Evolutionary conservation across 768 basidiomycete species (phyloP).

Genomic region (Termitomyces titanicus): DNA sequence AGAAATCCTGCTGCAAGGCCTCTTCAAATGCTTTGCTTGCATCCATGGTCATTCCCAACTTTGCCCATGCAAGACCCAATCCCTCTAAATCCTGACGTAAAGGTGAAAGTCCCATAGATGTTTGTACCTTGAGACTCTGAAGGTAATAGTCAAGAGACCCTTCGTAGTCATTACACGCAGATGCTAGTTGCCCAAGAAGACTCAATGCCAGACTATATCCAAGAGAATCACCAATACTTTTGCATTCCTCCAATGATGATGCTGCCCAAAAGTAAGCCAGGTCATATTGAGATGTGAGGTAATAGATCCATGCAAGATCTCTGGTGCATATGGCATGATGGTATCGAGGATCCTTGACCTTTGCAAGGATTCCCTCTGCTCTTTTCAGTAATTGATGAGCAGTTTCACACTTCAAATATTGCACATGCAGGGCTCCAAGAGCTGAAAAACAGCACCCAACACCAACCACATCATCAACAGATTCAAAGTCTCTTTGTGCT

Average conservation of each 20-base stretch:
- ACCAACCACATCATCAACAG: not conserved
- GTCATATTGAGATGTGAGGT: not conserved
- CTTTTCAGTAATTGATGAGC: not conserved
- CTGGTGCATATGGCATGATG: not conserved
- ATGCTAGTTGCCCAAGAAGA: not conserved
- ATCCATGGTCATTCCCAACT: not conserved
- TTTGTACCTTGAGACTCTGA: not conserved
- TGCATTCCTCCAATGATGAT: not conserved
- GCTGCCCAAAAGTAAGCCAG: not conserved
- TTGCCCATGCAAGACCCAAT: not conserved
- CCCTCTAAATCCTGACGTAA: not conserved
- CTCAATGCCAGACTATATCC: not conserved
- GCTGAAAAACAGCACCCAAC: not conserved
- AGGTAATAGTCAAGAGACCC: not conserved
- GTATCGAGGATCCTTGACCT: not conserved
- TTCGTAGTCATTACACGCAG: not conserved
- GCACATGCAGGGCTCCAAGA: not conserved
- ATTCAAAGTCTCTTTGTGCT: not conserved
- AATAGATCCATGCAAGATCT: not conserved
- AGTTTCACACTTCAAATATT: not conserved
- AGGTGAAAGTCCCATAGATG: not conserved
- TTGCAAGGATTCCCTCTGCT: not conserved
- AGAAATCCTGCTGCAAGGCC: not conserved
- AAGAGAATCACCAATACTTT: not conserved
- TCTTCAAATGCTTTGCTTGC: conserved; percentile 1